phyloP scores from a whole-genome alignment of 1,284 basidiomycete species.

The Boletellus deceptivus region DNA sequence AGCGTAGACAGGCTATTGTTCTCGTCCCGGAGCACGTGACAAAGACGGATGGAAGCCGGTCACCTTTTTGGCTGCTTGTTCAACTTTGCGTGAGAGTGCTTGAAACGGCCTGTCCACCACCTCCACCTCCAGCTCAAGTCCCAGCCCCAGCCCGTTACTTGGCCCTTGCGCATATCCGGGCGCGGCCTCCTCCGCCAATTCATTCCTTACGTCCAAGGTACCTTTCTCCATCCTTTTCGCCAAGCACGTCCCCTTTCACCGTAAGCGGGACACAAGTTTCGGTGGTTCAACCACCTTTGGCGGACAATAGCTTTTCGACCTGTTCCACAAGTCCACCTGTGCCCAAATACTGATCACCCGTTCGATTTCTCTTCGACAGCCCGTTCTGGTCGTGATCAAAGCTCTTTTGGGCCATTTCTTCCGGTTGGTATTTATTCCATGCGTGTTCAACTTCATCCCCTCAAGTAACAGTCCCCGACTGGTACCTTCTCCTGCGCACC shows the following conservation, averaged over 20 bases:
- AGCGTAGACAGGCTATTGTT: conserved; percentile 11
- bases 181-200: conserved; percentile 68
- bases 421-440: conserved; percentile 32
- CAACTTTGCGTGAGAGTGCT: conserved; percentile 35
- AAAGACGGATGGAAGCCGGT: conserved; percentile 7
- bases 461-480: conserved; percentile 12
- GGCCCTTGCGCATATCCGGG: conserved; percentile 40
- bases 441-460: conserved; percentile 13
- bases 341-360: conserved; percentile 19
- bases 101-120: conserved; percentile 13
- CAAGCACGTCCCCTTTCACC: conserved; percentile 5
- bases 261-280: conserved; percentile 27
- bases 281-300: conserved; percentile 19
- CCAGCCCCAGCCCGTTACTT: conserved; percentile 3
- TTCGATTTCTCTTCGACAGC: conserved; percentile 16
- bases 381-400: conserved; percentile 27
- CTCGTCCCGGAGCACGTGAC: conserved; percentile 25
- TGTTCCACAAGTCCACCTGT: conserved; percentile 23
- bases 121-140: conserved; percentile 8
- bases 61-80: conserved; percentile 33
- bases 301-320: conserved; percentile 23
- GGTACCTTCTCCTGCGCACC: conserved; percentile 10
- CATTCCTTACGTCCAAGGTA: conserved; percentile 59
- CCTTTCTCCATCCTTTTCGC: background rate
- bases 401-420: conserved; percentile 17